Base-by-base conservation (phyloP, 2,329 filamentous ascomycete species). In the Lanzia echinophila region DNA sequence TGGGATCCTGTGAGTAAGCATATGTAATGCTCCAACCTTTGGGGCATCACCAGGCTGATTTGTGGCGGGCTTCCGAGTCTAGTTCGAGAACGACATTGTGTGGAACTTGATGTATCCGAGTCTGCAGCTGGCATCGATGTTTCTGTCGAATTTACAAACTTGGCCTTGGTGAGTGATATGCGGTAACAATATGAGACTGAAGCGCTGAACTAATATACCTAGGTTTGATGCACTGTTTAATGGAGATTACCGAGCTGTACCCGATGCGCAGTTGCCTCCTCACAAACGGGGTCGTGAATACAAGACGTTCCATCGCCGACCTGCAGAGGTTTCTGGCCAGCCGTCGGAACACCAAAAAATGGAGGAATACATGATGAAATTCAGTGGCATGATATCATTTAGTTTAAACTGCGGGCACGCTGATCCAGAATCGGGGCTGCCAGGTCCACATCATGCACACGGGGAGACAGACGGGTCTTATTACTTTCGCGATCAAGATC, bases 141-240 rank as follows among this genome's bases (percentile, higher is more conserved):
- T 51, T 20, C 15, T 51, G 39, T 39, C 11, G 7, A 45, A 46
- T 36, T 7, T 51, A 1, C 34, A 51, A 28, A 45, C 28, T 5
- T 51, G 49, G 49, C 49, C 49, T 17, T 51, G 49, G 49, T 51
- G 6, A 22, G 41, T 36, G 6, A 2, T 3, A 1, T 28, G 24
- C 24, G 24, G 2, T n/a, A 1, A 3, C 1, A 4, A 11, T 20
- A 1, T 15, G 7, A 3, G 3, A 41, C 7, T 8, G 6, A 11
- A 11, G 19, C 3, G 2, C 13, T 33, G 20, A 22, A 32, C n/a
- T 46, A n/a, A 45, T 6, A 3, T 3, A n/a, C 12, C 3, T n/a
- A 51, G 49, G 49, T 51, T 51, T n/a, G 49, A 51, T n/a, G 49
- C 39, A 20, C 34, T 51, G 13, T 51, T 51, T 41, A 19, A 34